phyloP scores from a whole-genome alignment of 495 filamentous ascomycete genomes.

The Friedmanniomyces endolithicus region DNA sequence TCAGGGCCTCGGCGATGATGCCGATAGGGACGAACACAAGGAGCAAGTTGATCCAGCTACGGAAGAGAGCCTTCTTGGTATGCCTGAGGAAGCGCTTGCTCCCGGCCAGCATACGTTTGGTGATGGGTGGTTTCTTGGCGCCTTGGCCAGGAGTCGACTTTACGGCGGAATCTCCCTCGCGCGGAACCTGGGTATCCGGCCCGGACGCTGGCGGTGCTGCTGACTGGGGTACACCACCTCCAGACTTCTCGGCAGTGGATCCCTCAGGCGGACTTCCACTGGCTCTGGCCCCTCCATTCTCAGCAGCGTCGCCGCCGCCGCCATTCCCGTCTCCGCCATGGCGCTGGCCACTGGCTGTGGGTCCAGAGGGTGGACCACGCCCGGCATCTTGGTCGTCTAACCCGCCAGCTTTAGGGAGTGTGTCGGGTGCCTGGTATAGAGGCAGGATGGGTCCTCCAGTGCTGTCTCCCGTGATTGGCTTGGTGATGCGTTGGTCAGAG shows the following conservation, averaged over 20 bases:
- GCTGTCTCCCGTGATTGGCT: background rate
- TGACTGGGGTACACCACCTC: conserved; percentile 26
- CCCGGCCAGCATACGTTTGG: conserved; percentile 25
- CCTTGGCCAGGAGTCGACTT: conserved; percentile 21
- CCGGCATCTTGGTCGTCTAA: conserved; percentile 12
- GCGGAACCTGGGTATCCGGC: conserved; percentile 38
- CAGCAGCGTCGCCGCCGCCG: background rate
- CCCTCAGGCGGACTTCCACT: conserved; percentile 1
- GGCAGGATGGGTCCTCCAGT: conserved; percentile 8
- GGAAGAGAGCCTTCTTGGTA: conserved; percentile 43
- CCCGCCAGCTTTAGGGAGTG: conserved; percentile 12
- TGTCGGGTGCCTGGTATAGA: background rate
- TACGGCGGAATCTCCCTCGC: conserved; percentile 41
- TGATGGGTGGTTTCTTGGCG: conserved; percentile 27
- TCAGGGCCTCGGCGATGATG: conserved; percentile 46
- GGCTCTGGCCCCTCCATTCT: conserved; percentile 10
- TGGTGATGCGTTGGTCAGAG: conserved; percentile 8
- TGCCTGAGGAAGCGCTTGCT: conserved; percentile 38
- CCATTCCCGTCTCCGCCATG: background rate
- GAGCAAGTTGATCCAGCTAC: conserved; percentile 68
- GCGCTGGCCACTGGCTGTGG: background rate
- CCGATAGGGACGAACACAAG: conserved; percentile 71
- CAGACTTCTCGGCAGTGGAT: conserved; percentile 25
- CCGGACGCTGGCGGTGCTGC: conserved; percentile 37
- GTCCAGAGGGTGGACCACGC: conserved; percentile 10